Evolutionary conservation across 2,329 filamentous ascomycete genomes (phyloP).

Genomic region (Claviceps quebecensis): DNA sequence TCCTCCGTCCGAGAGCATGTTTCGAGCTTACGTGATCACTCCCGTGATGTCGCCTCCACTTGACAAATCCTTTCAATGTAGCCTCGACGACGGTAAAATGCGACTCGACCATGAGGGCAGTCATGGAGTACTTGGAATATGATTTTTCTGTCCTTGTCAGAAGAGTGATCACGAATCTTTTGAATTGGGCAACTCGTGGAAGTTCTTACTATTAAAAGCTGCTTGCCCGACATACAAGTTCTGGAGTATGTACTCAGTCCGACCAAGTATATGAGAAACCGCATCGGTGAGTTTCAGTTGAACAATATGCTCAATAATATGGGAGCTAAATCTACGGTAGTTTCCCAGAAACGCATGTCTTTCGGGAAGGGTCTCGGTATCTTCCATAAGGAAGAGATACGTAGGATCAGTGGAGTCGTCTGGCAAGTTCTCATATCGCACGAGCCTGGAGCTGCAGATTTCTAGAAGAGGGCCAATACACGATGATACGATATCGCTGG

Average conservation of each 20-base stretch:
- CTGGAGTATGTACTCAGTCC: conserved; percentile 59
- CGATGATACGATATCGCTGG: conserved; percentile 43
- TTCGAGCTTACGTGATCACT: conserved; percentile 17
- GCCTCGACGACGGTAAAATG: conserved; percentile 84
- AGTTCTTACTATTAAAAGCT: conserved; percentile 46
- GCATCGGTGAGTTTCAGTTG: conserved; percentile 71
- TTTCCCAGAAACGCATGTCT: conserved; percentile 91
- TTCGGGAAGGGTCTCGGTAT: conserved; percentile 89
- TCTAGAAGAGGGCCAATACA: conserved; percentile 67
- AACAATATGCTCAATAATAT: conserved; percentile 78
- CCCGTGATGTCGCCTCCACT: conserved; percentile 43
- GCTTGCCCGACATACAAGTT: conserved; percentile 60
- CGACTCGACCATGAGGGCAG: conserved; percentile 70
- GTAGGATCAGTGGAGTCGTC: conserved; percentile 70
- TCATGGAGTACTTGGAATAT: conserved; percentile 55
- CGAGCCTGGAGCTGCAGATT: conserved; percentile 66
- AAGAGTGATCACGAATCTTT: not conserved
- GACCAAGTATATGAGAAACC: conserved; percentile 70
- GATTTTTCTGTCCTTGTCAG: conserved; percentile 28
- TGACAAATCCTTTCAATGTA: conserved; percentile 74
- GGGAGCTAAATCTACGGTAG: conserved; percentile 79
- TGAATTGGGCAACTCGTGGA: not conserved
- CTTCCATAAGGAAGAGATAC: conserved; percentile 71
- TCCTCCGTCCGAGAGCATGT: not conserved
- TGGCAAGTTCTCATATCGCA: conserved; percentile 78